Conservation (phyloP, 495 filamentous ascomycete genomes). For the Staphylotrichum longicolle region DNA sequence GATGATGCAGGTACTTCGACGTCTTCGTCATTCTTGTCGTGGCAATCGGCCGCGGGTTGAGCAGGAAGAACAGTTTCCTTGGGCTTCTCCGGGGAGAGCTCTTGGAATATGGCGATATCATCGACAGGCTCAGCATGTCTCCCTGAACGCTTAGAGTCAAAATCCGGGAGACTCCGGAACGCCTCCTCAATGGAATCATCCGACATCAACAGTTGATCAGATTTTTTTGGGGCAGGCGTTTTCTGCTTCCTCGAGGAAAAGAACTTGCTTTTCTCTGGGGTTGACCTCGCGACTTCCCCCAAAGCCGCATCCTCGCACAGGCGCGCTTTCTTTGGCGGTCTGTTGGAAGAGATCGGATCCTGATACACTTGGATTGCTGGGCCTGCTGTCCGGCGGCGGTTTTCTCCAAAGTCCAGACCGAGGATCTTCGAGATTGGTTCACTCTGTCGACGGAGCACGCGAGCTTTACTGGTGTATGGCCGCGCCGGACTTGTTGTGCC, state of each 20-base stretch:
- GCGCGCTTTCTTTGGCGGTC: conserved; percentile 51
- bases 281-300: conserved; percentile 22
- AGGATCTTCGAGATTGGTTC: conserved; percentile 43
- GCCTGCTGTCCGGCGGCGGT: conserved; percentile 39
- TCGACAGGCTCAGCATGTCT: conserved; percentile 21
- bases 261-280: conserved; percentile 42
- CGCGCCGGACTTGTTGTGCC: conserved; percentile 20
- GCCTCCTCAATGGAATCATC: conserved; percentile 50
- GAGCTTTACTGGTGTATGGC: conserved; percentile 24
- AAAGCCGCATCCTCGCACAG: conserved; percentile 42
- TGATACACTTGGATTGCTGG: conserved; percentile 23
- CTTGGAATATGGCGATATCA: conserved; percentile 31
- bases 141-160: conserved; percentile 20
- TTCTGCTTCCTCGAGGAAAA: conserved; percentile 34
- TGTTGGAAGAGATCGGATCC: conserved; percentile 28
- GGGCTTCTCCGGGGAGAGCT: conserved; percentile 13
- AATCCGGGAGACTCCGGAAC: conserved; percentile 42
- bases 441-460: conserved; percentile 38
- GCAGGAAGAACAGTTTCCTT: neutral
- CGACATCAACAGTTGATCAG: conserved; percentile 40
- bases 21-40: conserved; percentile 12
- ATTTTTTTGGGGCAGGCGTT: conserved; percentile 14
- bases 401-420: conserved; percentile 14
- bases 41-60: neutral
- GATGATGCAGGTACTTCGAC: conserved; percentile 35